These are phyloP conservation scores for Cladophialophora chaetospira DNA, from an alignment of 2,329 filamentous ascomycete species.

Conservation along the genomic window DNA sequence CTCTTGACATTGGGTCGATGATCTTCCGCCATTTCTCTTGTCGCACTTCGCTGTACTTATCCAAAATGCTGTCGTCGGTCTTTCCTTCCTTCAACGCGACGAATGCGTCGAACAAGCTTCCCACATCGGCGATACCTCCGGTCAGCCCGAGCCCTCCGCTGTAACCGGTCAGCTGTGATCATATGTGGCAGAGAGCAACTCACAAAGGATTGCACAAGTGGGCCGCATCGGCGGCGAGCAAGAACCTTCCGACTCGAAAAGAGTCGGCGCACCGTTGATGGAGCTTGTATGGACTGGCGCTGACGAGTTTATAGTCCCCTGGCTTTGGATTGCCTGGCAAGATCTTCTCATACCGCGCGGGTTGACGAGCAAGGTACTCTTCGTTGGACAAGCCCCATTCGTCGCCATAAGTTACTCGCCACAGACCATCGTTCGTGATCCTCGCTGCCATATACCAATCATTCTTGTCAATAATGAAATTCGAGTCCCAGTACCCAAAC, in stretches of 20 bases:
- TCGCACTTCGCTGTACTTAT: conserved; percentile 47
- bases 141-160: conserved; percentile 63
- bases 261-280: conserved; percentile 62
- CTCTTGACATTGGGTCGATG: conserved; percentile 46
- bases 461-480: conserved; percentile 61
- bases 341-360: conserved; percentile 59
- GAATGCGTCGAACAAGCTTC: conserved; percentile 63
- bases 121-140: conserved; percentile 64
- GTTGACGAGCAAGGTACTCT: conserved; percentile 57
- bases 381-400: conserved; percentile 55
- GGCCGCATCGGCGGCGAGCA: conserved; percentile 64
- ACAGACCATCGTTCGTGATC: conserved; percentile 61
- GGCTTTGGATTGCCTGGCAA: conserved; percentile 63
- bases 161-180: background rate
- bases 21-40: conserved; percentile 43
- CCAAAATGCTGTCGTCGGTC: conserved; percentile 46
- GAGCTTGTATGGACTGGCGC: conserved; percentile 62
- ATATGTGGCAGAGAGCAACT: background rate
- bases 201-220: conserved; percentile 54
- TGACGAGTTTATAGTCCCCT: conserved; percentile 58
- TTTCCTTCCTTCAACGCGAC: conserved; percentile 45
- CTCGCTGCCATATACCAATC: conserved; percentile 66
- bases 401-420: conserved; percentile 67
- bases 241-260: conserved; percentile 59
- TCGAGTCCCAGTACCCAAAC: conserved; percentile 29